These are phyloP conservation scores for Naumovozyma dairenensis DNA, from an alignment of 805 yeast species.

Conservation along the genomic window DNA sequence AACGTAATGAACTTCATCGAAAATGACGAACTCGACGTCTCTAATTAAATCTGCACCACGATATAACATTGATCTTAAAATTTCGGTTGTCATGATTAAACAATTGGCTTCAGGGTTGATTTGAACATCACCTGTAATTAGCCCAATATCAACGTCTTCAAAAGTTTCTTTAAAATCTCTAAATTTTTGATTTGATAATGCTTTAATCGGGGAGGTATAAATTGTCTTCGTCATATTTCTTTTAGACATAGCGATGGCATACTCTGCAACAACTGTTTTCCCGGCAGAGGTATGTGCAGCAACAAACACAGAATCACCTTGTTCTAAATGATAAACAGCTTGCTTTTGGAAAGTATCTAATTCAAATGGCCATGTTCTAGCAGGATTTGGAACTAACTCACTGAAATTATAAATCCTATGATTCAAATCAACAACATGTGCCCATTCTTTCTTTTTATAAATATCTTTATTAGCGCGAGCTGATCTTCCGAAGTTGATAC, in stretches of 20 bases:
- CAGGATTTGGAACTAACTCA: conserved; percentile 87
- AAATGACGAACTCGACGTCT: conserved; percentile 94
- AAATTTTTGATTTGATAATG: conserved; percentile 80
- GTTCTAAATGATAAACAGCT: conserved; percentile 92
- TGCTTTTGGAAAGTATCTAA: conserved; percentile 93
- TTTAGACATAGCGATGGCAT: conserved; percentile 94
- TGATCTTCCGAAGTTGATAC: conserved; percentile 38
- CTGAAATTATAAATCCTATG: conserved; percentile 75
- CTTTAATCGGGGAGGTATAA: conserved; percentile 92
- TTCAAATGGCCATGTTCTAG: conserved; percentile 90
- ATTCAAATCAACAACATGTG: conserved; percentile 84
- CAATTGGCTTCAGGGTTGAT: conserved; percentile 95
- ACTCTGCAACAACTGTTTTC: conserved; percentile 95
- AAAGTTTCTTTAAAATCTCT: conserved; percentile 77
- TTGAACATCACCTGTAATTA: conserved; percentile 96
- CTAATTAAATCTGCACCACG: conserved; percentile 93
- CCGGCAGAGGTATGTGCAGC: conserved; percentile 99
- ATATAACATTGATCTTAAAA: conserved; percentile 87
- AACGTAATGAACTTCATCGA: conserved; percentile 96
- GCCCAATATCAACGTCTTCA: conserved; percentile 78
- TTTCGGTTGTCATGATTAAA: conserved; percentile 95
- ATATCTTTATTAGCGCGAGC: conserved; percentile 14
- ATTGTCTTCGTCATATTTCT: conserved; percentile 95
- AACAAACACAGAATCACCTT: conserved; percentile 96
- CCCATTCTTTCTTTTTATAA: conserved; percentile 62